phyloP scores from a whole-genome alignment of 345 rosid genomes.

The Boechera stricta region DNA sequence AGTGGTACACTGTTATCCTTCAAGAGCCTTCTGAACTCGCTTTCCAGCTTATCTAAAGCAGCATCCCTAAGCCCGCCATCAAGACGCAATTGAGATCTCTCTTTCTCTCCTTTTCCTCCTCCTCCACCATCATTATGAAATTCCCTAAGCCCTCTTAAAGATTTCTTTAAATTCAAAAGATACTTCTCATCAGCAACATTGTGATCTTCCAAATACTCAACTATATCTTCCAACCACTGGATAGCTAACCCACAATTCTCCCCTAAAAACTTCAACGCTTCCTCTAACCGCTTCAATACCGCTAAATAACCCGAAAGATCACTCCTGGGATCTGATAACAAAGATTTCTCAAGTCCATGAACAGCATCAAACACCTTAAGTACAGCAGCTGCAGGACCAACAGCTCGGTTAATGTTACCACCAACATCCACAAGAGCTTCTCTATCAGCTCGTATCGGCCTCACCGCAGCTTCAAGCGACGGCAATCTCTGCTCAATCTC shows the following conservation, averaged over 20 bases:
- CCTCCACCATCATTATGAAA: slow-evolving; percentile 49
- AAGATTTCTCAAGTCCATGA: slow-evolving; percentile 90
- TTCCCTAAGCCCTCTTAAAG: slow-evolving; percentile 66
- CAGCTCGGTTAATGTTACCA: slow-evolving; percentile 96
- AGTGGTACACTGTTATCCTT: slow-evolving; percentile 87
- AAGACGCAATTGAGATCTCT: slow-evolving; percentile 50
- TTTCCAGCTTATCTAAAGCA: slow-evolving; percentile 80
- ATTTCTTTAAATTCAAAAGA: slow-evolving; percentile 70
- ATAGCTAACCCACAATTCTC: slow-evolving; percentile 95
- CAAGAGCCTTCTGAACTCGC: slow-evolving; percentile 76
- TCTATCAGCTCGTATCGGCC: slow-evolving; percentile 91
- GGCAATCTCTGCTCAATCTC: slow-evolving; percentile 84
- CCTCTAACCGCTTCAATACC: slow-evolving; percentile 87
- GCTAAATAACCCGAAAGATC: slow-evolving; percentile 86
- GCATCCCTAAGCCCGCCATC: slow-evolving; percentile 92
- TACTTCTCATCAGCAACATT: slow-evolving; percentile 76
- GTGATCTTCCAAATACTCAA: slow-evolving; percentile 93
- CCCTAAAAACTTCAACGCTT: slow-evolving; percentile 87
- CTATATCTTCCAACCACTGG: slow-evolving; percentile 98
- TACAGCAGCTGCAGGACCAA: slow-evolving; percentile 97
- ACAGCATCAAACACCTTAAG: slow-evolving; percentile 99
- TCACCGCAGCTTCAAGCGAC: slow-evolving; percentile 76
- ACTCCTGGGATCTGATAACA: slow-evolving; percentile 80
- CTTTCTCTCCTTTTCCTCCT: slow-evolving; percentile 26
- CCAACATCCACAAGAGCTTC: slow-evolving; percentile 86